Percentiles rank a stretch among this genome's conserved stretches.
phyloP scores from a whole-genome alignment of 257 asterid species.

The Lithospermum erythrorhizon region DNA sequence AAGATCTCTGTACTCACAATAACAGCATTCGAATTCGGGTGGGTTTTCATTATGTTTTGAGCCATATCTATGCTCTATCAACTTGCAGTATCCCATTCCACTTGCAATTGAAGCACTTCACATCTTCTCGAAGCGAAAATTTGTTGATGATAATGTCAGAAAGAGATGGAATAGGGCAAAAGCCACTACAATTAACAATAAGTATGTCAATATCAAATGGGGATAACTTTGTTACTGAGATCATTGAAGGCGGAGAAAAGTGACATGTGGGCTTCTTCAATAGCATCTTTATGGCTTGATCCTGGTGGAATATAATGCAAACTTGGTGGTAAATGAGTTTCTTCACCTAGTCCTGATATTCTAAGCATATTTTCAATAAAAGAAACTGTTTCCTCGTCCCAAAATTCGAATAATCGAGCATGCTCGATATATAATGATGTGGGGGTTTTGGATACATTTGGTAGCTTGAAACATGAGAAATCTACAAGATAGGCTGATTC shows the following conservation, averaged over 20 bases:
- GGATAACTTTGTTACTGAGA: slow-evolving; percentile 32
- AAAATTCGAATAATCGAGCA: too few relatives aligned
- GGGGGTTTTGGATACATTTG: too few relatives aligned
- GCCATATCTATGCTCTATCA: slow-evolving; percentile 42
- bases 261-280: slow-evolving; percentile 55
- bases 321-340: slow-evolving; percentile 56
- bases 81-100: slow-evolving; percentile 71
- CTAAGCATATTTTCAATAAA: too few relatives aligned
- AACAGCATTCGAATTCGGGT: slow-evolving; percentile 25
- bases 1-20: slow-evolving; percentile 46
- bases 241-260: slow-evolving; percentile 37
- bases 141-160: slow-evolving; percentile 39
- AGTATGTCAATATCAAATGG: slow-evolving; percentile 33
- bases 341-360: slow-evolving; percentile 50
- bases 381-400: too few relatives aligned
- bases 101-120: slow-evolving; percentile 51
- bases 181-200: slow-evolving; percentile 45
- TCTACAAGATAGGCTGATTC: too few relatives aligned
- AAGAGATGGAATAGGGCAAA: slow-evolving; percentile 53
- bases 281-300: slow-evolving; percentile 35
- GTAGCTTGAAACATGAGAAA: too few relatives aligned
- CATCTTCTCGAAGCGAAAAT: slow-evolving; percentile 40
- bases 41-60: slow-evolving; percentile 2
- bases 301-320: slow-evolving; percentile 24
- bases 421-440: too few relatives aligned